phyloP scores from a whole-genome alignment of 192 early-diverging fungal species.

The Umbelopsis ramanniana region DNA sequence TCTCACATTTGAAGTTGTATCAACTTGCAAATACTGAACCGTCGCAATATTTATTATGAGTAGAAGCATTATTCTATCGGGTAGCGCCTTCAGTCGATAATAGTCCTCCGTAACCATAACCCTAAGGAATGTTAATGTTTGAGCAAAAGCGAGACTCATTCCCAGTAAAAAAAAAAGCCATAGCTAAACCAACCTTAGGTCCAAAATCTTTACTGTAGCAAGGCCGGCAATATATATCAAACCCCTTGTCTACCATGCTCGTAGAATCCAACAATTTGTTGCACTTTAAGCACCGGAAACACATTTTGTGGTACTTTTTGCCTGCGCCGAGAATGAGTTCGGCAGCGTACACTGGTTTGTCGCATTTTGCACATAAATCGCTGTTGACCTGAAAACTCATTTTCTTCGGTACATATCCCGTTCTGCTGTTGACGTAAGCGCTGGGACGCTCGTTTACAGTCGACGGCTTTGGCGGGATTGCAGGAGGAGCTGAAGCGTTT shows the following conservation, averaged over 20 bases:
- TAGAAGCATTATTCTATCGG: constrained; percentile 7
- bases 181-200: constrained; percentile 33
- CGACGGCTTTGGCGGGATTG: constrained; percentile 13
- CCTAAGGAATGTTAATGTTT: constrained; percentile 16
- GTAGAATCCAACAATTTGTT: constrained; percentile 59
- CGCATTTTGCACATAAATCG: constrained; percentile 59
- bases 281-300: constrained; percentile 56
- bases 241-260: constrained; percentile 58
- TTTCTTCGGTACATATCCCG: constrained; percentile 42
- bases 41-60: not conserved
- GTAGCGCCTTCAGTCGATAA: constrained; percentile 34
- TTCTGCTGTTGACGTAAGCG: constrained; percentile 24
- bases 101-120: constrained; percentile 35
- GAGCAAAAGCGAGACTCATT: too few species aligned
- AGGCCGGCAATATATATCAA: constrained; percentile 52
- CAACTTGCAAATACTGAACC: too few species aligned
- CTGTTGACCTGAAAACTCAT: constrained; percentile 28
- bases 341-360: constrained; percentile 62
- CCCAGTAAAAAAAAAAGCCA: too few species aligned
- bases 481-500: not conserved
- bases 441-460: not conserved
- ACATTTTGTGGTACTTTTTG: constrained; percentile 63
- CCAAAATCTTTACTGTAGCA: constrained; percentile 62
- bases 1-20: too few species aligned
- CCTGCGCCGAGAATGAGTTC: constrained; percentile 61